Evolutionary conservation across 1,139 yeast genomes (phyloP).

Genomic region (Candida sp.): DNA sequence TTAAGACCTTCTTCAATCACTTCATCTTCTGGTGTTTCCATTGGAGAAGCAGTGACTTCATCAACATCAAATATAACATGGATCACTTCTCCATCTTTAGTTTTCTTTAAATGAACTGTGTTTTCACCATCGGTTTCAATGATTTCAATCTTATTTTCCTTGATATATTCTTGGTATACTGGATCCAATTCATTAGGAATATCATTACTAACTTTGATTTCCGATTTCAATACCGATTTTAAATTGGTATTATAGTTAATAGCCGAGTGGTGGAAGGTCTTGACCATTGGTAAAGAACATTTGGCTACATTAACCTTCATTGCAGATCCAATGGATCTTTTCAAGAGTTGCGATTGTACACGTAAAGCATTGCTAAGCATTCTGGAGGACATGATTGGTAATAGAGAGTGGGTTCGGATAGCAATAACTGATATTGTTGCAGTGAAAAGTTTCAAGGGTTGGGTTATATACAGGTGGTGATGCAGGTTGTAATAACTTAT

Average conservation of each 20-base stretch:
- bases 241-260: slow-evolving; percentile 11
- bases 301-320: not conserved
- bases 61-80: slow-evolving; percentile 82
- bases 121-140: slow-evolving; percentile 57
- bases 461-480: not conserved
- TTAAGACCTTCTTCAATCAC: slow-evolving; percentile 37
- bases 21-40: slow-evolving; percentile 43
- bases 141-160: slow-evolving; percentile 53
- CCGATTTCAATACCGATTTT: slow-evolving; percentile 34
- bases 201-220: slow-evolving; percentile 30
- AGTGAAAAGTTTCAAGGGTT: not conserved
- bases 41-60: slow-evolving; percentile 65
- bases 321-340: slow-evolving; percentile 1
- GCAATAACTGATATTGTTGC: not conserved
- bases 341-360: not conserved
- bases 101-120: slow-evolving; percentile 66
- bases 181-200: slow-evolving; percentile 38
- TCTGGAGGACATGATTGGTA: slow-evolving; percentile 4
- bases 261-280: slow-evolving; percentile 9
- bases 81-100: slow-evolving; percentile 57
- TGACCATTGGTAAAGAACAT: not conserved
- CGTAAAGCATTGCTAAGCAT: slow-evolving; percentile 2
- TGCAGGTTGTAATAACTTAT: not conserved
- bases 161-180: slow-evolving; percentile 39
- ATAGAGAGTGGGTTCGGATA: too few species aligned